Conservation (phyloP, 305 asterid species). For the Lippia alba region DNA sequence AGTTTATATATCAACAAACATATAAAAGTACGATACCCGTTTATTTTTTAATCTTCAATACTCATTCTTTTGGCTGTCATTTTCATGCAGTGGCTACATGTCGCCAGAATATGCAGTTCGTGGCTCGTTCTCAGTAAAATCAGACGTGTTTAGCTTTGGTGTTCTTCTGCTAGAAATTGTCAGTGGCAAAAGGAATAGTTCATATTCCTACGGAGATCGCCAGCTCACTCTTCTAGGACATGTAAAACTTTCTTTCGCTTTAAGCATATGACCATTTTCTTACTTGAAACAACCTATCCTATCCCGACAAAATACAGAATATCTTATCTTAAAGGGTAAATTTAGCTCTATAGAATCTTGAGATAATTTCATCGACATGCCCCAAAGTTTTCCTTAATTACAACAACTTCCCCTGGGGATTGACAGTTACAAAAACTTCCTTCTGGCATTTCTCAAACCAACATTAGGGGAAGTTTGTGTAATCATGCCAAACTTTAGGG, state of each 20-base stretch:
- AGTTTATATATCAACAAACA: neutral
- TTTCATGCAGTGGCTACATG: slow-evolving; percentile 39
- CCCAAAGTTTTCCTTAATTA: no score
- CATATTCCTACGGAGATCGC: slow-evolving; percentile 25
- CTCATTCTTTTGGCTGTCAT: neutral
- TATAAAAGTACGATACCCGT: neutral
- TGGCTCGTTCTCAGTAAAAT: slow-evolving; percentile 38
- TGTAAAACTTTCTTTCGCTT: slow-evolving; percentile 21
- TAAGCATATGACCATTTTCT: neutral
- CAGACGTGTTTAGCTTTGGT: slow-evolving; percentile 46
- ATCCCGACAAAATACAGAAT: no score
- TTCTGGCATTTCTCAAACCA: no score
- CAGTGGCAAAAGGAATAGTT: slow-evolving; percentile 35
- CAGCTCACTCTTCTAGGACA: slow-evolving; percentile 38
- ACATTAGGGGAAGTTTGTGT: no score
- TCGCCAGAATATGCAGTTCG: slow-evolving; percentile 45
- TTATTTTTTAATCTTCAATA: neutral
- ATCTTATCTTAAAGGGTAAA: no score
- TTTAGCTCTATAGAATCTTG: no score
- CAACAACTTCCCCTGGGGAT: no score
- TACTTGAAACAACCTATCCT: no score
- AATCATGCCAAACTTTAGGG: no score
- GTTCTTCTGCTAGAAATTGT: slow-evolving; percentile 37
- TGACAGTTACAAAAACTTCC: no score
- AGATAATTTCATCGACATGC: no score